Evolutionary conservation across 257 asterid genomes (phyloP).

Genomic region (Echium plantagineum): DNA sequence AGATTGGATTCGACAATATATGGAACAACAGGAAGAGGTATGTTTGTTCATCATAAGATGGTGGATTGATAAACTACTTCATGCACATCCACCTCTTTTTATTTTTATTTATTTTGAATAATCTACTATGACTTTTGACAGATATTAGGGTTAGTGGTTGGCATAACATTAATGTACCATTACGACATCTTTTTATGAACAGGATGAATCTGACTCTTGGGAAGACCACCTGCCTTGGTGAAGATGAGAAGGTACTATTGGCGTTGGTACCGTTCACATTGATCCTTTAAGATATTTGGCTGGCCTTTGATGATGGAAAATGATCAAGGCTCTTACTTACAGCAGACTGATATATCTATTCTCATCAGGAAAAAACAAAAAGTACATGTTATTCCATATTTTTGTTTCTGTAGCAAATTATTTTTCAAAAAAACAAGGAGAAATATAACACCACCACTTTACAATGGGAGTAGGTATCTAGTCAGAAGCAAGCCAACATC

Average conservation of each 20-base stretch:
- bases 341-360: background rate
- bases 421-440: background rate
- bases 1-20: constrained; percentile 85
- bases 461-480: background rate
- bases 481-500: background rate
- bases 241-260: constrained; percentile 17
- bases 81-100: background rate
- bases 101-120: background rate
- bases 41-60: constrained; percentile 4
- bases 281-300: background rate
- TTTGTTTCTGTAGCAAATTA: background rate
- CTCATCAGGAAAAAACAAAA: background rate
- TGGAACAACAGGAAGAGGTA: constrained; percentile 96
- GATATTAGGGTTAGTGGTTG: no score
- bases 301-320: background rate
- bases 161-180: no score
- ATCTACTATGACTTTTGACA: background rate
- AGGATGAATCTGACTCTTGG: constrained; percentile 88
- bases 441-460: background rate
- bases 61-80: constrained; percentile 1
- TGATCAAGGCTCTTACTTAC: background rate
- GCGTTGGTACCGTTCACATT: constrained; percentile 36
- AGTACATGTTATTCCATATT: background rate
- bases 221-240: constrained; percentile 42
- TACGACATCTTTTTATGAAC: no score